phyloP scores from a whole-genome alignment of 352 stramenopile species.

The Phytophthora fragariaefolia region DNA sequence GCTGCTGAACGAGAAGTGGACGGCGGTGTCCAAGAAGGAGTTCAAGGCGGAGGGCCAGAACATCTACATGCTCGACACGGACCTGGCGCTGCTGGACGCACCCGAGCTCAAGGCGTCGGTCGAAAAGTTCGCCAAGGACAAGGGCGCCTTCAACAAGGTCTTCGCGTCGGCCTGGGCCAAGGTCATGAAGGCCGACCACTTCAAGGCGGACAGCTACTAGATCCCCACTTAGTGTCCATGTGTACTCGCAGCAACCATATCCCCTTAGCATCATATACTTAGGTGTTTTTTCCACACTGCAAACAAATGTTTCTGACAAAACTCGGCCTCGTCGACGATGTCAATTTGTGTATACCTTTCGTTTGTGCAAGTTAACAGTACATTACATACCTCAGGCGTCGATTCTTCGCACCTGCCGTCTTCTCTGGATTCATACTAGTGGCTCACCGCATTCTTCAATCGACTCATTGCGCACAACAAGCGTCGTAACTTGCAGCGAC shows the following conservation, averaged over 20 bases:
- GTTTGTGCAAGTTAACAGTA: too few relatives aligned
- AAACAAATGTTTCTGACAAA: too few relatives aligned
- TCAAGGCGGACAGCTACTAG: constrained; percentile 21
- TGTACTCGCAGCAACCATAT: neutral
- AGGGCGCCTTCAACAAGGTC: constrained; percentile 24
- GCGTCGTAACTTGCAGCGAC: too few relatives aligned
- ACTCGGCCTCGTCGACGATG: too few relatives aligned
- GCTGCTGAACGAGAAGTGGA: constrained; percentile 32
- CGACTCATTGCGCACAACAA: too few relatives aligned
- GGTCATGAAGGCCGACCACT: constrained; percentile 26
- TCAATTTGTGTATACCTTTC: too few relatives aligned
- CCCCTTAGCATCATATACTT: neutral
- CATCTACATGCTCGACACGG: constrained; percentile 29
- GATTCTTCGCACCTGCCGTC: too few relatives aligned
- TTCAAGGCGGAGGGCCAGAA: constrained; percentile 30
- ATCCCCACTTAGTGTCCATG: neutral
- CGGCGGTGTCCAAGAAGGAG: constrained; percentile 28
- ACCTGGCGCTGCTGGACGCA: constrained; percentile 24
- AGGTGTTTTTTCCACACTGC: constrained; percentile 1
- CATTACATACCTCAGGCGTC: too few relatives aligned
- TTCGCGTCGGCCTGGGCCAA: constrained; percentile 26
- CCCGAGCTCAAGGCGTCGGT: constrained; percentile 26
- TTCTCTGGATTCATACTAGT: too few relatives aligned
- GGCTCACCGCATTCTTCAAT: too few relatives aligned
- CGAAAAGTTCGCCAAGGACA: constrained; percentile 21